Evolutionary conservation across 2,329 filamentous ascomycete species (phyloP), one percentile per base, ranked within the genome.

Genomic region (Neofusicoccum laricinum): DNA sequence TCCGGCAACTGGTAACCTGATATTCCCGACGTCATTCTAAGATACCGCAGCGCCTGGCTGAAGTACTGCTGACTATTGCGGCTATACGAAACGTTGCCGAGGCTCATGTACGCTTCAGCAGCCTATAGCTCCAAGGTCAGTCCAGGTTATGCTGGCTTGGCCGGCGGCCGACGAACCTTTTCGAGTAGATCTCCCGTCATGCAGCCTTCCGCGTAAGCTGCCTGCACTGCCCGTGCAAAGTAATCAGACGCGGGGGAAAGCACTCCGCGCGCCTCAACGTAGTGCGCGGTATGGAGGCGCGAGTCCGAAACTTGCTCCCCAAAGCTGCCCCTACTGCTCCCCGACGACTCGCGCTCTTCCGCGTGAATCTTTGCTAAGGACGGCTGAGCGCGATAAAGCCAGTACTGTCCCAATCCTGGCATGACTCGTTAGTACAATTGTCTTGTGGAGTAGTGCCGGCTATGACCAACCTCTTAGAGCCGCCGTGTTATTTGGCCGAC

Each of bases 221-320:
- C 73, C 62, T 77, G 72, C 12, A 84, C 77, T 21, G 82, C 82
- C 63, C 78, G 73, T 50, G 77, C 74, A 62, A 83, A 78, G 68
- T 84, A 84, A 64, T 85, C 83, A 5, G 78, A 78, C 7, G 83
- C 81, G 53, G 83, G 82, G 40, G 83, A 76, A 6, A 86, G 72
- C 61, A 79, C 77, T 1, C 79, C 81, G 64, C 83, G 76, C 58
- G 82, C 84, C 72, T 85, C 82, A 14, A 84, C 81, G 69, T 84
- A 83, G 57, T 84, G 76, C 5, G 76, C 69, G 4, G 71, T 72
- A 30, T 77, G 72, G 11, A 77, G 67, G 62, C 77, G 70, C 43
- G 72, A 68, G 71, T 68, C 71, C 66, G 70, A 25, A 19, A 30
- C 46, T 17, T 58, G 53, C 17, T 62, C 61, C 19, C 48, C 63